A percentile compares a stretch with the other conserved stretches of the same genome.
These are phyloP conservation scores for Passalora sequoiae DNA, from an alignment of 2,329 filamentous ascomycete species.

Conservation along the genomic window DNA sequence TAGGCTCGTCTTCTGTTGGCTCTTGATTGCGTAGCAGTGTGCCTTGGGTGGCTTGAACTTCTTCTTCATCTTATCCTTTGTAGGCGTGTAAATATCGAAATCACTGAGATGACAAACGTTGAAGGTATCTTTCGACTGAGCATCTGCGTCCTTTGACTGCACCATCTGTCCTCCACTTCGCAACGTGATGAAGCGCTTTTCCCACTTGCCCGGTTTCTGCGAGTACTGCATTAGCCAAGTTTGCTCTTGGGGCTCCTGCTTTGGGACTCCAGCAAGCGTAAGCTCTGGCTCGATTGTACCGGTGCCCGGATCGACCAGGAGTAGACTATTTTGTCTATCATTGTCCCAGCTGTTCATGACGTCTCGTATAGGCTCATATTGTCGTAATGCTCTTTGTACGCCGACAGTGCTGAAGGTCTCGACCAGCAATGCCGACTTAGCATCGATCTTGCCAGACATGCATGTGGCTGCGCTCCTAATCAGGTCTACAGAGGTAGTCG, in stretches of 20 bases:
- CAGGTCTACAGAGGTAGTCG: conserved; percentile 70
- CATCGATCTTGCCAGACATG: conserved; percentile 60
- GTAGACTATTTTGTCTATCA: conserved; percentile 69
- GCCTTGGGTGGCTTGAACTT: conserved; percentile 78
- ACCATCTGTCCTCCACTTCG: conserved; percentile 65
- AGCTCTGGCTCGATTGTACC: conserved; percentile 55
- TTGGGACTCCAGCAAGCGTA: conserved; percentile 59
- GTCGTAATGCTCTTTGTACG: conserved; percentile 74
- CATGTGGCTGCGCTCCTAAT: conserved; percentile 61
- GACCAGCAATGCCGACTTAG: conserved; percentile 63
- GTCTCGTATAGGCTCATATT: conserved; percentile 80
- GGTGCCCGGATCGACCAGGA: conserved; percentile 56
- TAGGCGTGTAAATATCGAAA: conserved; percentile 84
- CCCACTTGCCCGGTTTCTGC: conserved; percentile 78
- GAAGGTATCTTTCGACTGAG: conserved; percentile 57
- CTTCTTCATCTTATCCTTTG: conserved; percentile 60
- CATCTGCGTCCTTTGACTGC: conserved; percentile 64
- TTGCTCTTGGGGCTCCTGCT: conserved; percentile 59
- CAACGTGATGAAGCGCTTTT: conserved; percentile 74
- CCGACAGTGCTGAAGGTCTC: conserved; percentile 73
- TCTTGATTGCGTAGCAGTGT: conserved; percentile 82
- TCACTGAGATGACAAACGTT: conserved; percentile 82
- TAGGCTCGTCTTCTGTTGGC: conserved; percentile 79
- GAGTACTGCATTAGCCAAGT: conserved; percentile 74
- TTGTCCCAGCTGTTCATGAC: conserved; percentile 90